Base-by-base conservation (phyloP, 2,329 filamentous ascomycete genomes). In the Fusarium sp. region DNA sequence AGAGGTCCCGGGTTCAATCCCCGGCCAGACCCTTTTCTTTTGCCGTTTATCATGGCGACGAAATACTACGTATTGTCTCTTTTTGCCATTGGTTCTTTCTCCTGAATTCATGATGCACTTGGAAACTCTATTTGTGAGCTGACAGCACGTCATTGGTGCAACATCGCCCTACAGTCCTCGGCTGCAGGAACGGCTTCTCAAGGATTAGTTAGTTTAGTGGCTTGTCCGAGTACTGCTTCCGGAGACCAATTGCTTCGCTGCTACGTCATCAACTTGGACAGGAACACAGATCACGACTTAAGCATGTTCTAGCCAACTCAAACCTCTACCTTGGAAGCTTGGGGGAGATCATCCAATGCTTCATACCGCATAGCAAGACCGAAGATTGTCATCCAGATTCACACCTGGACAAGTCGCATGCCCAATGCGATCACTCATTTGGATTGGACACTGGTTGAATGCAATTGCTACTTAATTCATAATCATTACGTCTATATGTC, bases 1-100 rank as follows among this genome's bases (percentile, higher is more conserved):
- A 83, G 83, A 84, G 83, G 83, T 84, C 83, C 83, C 83, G 83
- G 82, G 83, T 84, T 84, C 83, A 83, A 84, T 84, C 82, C 83
- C 82, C 83, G 83, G 83, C 82, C 82, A 83, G 82, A 83, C 82
- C 83, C 83, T 77, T 71, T 24, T 24, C 54, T 76, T 81, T 80
- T 82, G 42, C 42, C 9, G 22, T 47, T 27, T 5, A 4, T 27
- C 0, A 9, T 24, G 18, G 6, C 24, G 5, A 10, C 8, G 9
- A 47, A 18, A 4, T 6, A 3, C n/a, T n/a, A n/a, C n/a, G n/a
- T n/a, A n/a, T 5, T 10, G 8, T 47, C 20, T 13, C 47, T 31
- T 52, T 52, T 52, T 52, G 47, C 18, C 10, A 9, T 34, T 13
- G 13, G 1, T 5, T 18, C 13, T 3, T 4, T 2, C 14, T 6